Evolutionary conservation across 176 grass and related monocot species (phyloP), one percentile per base, ranked within the genome.

Genomic region (Zoysia pacifica): DNA sequence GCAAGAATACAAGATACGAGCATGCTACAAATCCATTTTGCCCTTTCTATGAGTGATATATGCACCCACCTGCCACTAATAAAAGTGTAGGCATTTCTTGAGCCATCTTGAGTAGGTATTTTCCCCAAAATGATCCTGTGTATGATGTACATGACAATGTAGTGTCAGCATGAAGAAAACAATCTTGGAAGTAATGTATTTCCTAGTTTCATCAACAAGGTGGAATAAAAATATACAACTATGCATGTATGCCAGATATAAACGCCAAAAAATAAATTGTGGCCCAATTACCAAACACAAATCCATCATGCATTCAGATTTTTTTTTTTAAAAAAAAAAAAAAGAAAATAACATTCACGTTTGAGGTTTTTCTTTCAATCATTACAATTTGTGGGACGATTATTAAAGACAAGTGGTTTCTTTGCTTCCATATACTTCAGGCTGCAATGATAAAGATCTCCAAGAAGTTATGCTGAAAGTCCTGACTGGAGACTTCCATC

Each of bases 51-150:
- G 28, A 28, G 28, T 28, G 28, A 28, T 28, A 61, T 74, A 83
- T 66, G 39, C 62, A 89, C 92, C 74, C 86, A 94, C 96, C 92
- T 94, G 74, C 92, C 86, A 81, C 75, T 94, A 93, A 94, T 72
- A 93, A 82, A 93, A 68, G 92, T 89, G 86, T 86, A 98, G 74
- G 90, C 81, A 93, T 89, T 89, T 62, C 82, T 89, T 87, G 88
- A 81, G 85, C 96, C 96, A 85, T 98, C 90, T 84, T 82, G 84
- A 84, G 88, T 94, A 84, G 90, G 90, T 79, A 98, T 81, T 81
- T 93, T 83, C 72, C 95, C 96, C 90, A 98, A 89, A 81, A 85
- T 78, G 75, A 94, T 91, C 86, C 95, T 98, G 90, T 91, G 87
- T 81, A 78, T 78, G n/a, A 84, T 4, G 87, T 72, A 86, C 81